Evolutionary conservation across 805 yeast species (phyloP), one percentile per base, ranked within the genome.

Genomic region (Candida railenensis): DNA sequence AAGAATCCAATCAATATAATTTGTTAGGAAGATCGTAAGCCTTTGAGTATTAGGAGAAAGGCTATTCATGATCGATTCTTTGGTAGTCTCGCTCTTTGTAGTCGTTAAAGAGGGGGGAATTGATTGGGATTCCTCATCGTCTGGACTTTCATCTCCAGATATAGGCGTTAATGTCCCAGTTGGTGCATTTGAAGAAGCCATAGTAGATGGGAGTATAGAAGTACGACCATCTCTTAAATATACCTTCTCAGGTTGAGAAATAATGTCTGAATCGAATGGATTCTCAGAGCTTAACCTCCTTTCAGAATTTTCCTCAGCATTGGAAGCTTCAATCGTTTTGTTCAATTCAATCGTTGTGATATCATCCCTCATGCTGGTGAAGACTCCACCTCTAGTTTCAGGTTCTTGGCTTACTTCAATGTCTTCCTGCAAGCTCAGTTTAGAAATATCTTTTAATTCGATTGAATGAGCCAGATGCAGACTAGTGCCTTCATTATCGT

Each of bases 1-100:
- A 2, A 82, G 56, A 12, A 74, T 49, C 78, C 83, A 82, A 61
- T 84, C 89, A 47, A 82, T 71, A 55, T 80, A 64, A 28, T 66
- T 66, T 4, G 69, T 62, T 9, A 76, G 59, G 46, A 69, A 68
- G 11, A 70, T 55, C 1, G 74, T 71, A 15, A 69, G 57, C 3
- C 34, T 39, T 34, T 62, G 53, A 14, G 69, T 45, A 16, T 59
- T 44, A 15, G 45, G 45, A 7, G 32, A 19, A 14, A 42, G 40
- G 22, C 32, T 32, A 3, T 25, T 25, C 30, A 25, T 25, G 5
- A 25, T 25, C 5, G 30, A 5, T 25, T 5, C 11, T 25, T 11
- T 25, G 30, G 30, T 11, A 11, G 30, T 11, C 11, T 11, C 30
- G 11, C 30, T 25, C 11, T 25, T 11, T 7, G 7, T 8, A 9